Evolutionary conservation across 2,329 filamentous ascomycete genomes (phyloP).

Genomic region (Pseudogymnoascus sp.): DNA sequence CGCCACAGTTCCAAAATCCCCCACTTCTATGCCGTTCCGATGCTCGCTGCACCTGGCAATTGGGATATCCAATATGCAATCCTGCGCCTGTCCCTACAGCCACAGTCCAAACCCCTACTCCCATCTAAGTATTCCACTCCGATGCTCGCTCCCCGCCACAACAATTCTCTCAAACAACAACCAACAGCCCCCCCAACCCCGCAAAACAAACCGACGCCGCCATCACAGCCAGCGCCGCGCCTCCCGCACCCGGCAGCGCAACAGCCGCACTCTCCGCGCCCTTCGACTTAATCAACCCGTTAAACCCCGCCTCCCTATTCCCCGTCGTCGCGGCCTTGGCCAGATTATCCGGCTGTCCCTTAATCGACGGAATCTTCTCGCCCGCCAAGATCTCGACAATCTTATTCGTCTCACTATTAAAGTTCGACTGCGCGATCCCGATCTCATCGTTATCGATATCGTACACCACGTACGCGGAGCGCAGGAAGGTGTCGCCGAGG

Average conservation of each 20-base stretch:
- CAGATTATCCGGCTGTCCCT: neutral
- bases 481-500: slow-evolving; percentile 49
- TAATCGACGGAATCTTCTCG: neutral
- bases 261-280: neutral
- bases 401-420: slow-evolving; percentile 36
- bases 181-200: neutral
- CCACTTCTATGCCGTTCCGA: neutral
- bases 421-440: slow-evolving; percentile 43
- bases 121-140: neutral
- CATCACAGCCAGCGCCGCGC: neutral
- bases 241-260: neutral
- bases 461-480: slow-evolving; percentile 51
- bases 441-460: slow-evolving; percentile 43
- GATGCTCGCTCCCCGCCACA: neutral
- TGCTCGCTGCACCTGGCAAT: neutral
- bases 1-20: neutral
- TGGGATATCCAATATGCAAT: neutral
- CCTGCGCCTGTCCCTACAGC: neutral
- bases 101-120: neutral
- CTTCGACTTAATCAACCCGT: neutral
- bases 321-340: neutral
- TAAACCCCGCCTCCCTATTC: neutral
- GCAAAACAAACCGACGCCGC: neutral
- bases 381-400: slow-evolving; percentile 36
- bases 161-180: neutral